Conservation (phyloP, 148 eudicot genomes). For the Heliosperma pusillum region DNA sequence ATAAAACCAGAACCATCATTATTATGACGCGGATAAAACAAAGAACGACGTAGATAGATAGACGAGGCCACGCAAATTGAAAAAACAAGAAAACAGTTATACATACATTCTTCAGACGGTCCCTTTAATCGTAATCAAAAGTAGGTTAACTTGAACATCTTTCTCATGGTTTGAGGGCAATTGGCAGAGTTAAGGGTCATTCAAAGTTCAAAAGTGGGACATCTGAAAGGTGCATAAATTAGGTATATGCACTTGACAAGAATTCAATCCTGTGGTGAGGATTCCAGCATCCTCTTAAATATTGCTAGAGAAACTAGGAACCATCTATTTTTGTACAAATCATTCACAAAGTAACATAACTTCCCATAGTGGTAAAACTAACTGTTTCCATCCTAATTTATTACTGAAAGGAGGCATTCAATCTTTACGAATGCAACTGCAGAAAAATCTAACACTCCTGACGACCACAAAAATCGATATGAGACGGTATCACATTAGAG, state of each 20-base stretch:
- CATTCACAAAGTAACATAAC: neutral
- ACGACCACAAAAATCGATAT: neutral
- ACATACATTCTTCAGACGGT: neutral
- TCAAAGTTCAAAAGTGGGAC: no score
- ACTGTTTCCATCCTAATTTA: neutral
- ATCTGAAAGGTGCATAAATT: no score
- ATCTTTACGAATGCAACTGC: neutral
- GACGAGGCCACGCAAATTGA: neutral
- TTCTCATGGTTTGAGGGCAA: no score
- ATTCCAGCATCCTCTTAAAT: no score
- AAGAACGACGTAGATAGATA: neutral
- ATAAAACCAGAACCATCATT: neutral
- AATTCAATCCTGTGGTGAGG: constrained; percentile 1
- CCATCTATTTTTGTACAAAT: neutral
- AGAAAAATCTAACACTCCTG: neutral
- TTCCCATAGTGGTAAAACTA: neutral
- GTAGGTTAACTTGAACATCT: no score
- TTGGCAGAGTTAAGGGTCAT: no score
- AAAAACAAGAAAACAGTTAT: no score
- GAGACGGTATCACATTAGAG: no score
- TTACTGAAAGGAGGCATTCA: neutral
- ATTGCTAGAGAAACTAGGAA: neutral
- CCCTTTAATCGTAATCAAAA: neutral
- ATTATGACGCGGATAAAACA: neutral
- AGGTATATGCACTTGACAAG: neutral